These are phyloP conservation scores for Ustilago sp. DNA, from an alignment of 1,284 basidiomycete species.

Conservation along the genomic window DNA sequence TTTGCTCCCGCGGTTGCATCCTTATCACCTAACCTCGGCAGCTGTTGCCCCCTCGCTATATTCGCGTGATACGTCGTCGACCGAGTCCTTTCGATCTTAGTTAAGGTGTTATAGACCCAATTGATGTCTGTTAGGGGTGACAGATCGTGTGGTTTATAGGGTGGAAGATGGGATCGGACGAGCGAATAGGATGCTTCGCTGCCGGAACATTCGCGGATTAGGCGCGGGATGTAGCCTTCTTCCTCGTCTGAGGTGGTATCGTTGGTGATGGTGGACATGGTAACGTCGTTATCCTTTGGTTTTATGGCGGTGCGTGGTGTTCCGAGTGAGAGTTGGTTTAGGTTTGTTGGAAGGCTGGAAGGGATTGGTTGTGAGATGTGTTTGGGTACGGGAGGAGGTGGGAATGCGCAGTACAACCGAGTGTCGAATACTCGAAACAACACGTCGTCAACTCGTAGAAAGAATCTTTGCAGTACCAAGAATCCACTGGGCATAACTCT, in stretches of 20 bases:
- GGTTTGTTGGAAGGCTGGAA: neutral
- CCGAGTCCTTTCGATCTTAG: constrained; percentile 73
- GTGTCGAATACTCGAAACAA: constrained; percentile 92
- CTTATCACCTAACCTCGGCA: constrained; percentile 11
- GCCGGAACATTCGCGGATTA: constrained; percentile 86
- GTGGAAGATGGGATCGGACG: constrained; percentile 77
- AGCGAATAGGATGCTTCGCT: constrained; percentile 89
- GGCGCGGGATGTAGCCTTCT: constrained; percentile 58
- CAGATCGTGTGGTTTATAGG: constrained; percentile 79
- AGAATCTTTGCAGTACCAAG: constrained; percentile 90
- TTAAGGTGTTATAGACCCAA: constrained; percentile 83
- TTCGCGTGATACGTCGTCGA: constrained; percentile 19
- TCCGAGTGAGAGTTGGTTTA: constrained; percentile 20
- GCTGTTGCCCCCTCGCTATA: constrained; percentile 14
- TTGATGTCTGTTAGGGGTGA: constrained; percentile 88
- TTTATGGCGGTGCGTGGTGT: neutral
- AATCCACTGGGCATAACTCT: constrained; percentile 97
- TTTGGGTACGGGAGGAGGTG: neutral
- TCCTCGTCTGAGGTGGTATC: neutral
- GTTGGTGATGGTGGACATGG: neutral
- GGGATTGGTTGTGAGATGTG: neutral
- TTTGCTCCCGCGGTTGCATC: constrained; percentile 24
- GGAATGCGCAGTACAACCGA: constrained; percentile 86
- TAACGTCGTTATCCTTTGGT: neutral
- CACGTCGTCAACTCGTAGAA: constrained; percentile 94